Percentiles rank a stretch among this genome's conserved stretches.
phyloP scores from a whole-genome alignment of 108 stramenopile genomes.

The Cyclotella sp. region DNA sequence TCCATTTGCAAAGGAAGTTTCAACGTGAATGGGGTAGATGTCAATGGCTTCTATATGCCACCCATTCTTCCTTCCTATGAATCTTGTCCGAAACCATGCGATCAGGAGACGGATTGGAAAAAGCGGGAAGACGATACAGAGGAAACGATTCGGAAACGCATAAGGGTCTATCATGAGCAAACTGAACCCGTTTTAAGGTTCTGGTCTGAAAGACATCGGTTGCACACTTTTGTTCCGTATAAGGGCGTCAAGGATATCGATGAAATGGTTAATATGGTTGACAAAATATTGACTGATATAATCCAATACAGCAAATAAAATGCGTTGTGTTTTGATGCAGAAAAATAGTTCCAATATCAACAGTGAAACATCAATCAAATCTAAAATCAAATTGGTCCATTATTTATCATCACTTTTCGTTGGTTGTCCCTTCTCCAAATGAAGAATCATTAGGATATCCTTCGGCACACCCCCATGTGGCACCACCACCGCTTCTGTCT shows the following conservation, averaged over 20 bases:
- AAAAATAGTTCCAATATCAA: too few species aligned
- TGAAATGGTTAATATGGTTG: slow-evolving; percentile 13
- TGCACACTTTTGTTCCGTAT: slow-evolving; percentile 65
- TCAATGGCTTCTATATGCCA: slow-evolving; percentile 69
- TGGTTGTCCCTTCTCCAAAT: slow-evolving; percentile 6
- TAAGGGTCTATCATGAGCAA: slow-evolving; percentile 62
- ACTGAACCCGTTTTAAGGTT: slow-evolving; percentile 69
- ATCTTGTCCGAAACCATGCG: slow-evolving; percentile 41
- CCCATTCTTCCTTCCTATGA: slow-evolving; percentile 57
- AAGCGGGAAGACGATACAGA: slow-evolving; percentile 73
- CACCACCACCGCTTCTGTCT: slow-evolving; percentile 21
- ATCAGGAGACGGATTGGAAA: slow-evolving; percentile 55
- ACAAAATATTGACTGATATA: not conserved
- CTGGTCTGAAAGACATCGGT: slow-evolving; percentile 45
- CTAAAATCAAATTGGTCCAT: too few species aligned
- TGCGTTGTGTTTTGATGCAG: too few species aligned
- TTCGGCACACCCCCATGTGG: slow-evolving; percentile 46
- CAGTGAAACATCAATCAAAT: too few species aligned
- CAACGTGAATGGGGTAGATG: slow-evolving; percentile 68
- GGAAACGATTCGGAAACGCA: slow-evolving; percentile 58
- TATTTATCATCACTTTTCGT: too few species aligned
- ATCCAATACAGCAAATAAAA: not conserved
- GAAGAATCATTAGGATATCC: slow-evolving; percentile 30
- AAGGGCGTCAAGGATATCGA: slow-evolving; percentile 70
- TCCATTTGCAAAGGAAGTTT: slow-evolving; percentile 59